Evolutionary conservation across 192 early-diverging fungal genomes (phyloP), one percentile per base, ranked within the genome.

Genomic region (Geranomyces variabilis): DNA sequence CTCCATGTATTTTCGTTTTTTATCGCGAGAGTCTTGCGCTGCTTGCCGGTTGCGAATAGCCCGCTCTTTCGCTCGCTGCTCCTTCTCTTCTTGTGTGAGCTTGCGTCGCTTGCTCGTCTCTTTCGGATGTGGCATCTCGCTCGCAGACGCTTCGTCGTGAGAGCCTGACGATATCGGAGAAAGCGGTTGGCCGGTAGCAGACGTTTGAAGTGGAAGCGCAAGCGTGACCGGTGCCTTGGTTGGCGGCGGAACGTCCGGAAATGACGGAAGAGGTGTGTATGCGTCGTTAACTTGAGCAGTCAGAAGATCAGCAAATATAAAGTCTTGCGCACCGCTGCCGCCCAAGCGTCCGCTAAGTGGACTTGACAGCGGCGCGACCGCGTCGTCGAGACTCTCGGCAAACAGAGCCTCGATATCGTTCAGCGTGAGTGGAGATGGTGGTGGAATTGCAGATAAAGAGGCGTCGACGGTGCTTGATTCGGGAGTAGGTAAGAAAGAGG

Each of bases 21-120:
- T 90, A 71, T 92, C 88, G 61, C 90, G 83, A n/a, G 89, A 90
- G 36, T 90, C 88, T 73, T 92, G 90, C 31, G 90, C 90, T 12
- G 90, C 90, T 30, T 83, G 83, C 4, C 90, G 86, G 77, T 92
- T 92, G 29, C 88, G 83, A 41, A 92, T 69, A 17, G 89, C 83
- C 64, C 90, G 62, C 26, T 67, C 64, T 41, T 68, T 53, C 2
- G 56, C 47, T 51, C 55, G 79, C 34, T 73, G 30, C 21, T 77
- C 76, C 34, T 74, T 74, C 53, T 77, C 76, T 33, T 77, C 76
- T 26, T 63, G 43, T 5, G 76, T 63, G 5, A 77, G 66, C 48
- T 75, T 75, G 3, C 66, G 73, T 5, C 56, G 26, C 56, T 67
- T 66, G 17, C 51, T 43, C 17, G 22, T 56, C 41, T 47, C 44